phyloP scores from a whole-genome alignment of 2,329 filamentous ascomycete genomes.

The Apiospora pterosperma region DNA sequence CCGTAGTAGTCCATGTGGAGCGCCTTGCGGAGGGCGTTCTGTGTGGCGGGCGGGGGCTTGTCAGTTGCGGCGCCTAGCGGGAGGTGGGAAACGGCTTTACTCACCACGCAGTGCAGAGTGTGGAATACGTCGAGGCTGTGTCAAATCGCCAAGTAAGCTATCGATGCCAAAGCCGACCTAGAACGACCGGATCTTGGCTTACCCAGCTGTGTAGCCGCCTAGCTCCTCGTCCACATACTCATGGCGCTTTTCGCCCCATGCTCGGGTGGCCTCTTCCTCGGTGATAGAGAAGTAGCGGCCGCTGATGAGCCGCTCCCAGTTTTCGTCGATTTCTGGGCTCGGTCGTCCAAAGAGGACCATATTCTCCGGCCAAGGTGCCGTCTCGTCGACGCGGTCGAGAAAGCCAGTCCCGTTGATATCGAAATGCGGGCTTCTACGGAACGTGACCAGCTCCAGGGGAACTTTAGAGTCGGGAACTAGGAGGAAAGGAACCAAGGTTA shows the following conservation, averaged over 20 bases:
- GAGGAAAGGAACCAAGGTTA: background rate
- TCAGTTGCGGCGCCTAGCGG: background rate
- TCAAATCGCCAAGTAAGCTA: background rate
- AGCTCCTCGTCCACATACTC: background rate
- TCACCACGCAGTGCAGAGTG: constrained; percentile 3
- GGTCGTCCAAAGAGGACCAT: background rate
- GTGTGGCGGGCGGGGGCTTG: background rate
- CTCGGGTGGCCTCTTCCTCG: background rate
- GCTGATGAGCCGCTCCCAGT: background rate
- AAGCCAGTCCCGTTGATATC: background rate
- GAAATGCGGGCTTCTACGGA: background rate
- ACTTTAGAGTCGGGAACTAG: background rate
- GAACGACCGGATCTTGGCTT: background rate
- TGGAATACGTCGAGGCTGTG: background rate
- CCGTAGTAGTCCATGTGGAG: background rate
- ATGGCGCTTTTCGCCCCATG: background rate
- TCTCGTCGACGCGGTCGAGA: background rate
- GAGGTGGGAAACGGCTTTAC: background rate
- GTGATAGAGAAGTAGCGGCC: background rate
- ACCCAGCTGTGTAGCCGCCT: background rate
- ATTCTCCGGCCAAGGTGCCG: background rate
- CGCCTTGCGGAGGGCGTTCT: background rate
- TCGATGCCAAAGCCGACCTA: background rate
- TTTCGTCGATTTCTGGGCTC: background rate
- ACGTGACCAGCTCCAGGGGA: background rate